These are phyloP conservation scores for Verticillium dahliae DNA, from an alignment of 2,329 filamentous ascomycete species.

Conservation along the genomic window DNA sequence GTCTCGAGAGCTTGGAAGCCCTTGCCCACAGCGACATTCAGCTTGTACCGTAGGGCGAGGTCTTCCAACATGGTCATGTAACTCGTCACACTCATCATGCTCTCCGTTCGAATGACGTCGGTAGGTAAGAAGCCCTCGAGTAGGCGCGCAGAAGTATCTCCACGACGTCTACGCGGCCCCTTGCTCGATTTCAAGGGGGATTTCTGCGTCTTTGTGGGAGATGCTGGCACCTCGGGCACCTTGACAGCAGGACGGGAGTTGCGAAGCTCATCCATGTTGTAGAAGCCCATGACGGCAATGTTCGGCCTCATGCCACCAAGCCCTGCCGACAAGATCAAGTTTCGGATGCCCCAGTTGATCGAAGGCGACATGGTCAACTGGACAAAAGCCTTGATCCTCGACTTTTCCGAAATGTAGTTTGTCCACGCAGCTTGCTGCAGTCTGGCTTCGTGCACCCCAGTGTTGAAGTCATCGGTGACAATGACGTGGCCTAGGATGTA, in stretches of 20 bases:
- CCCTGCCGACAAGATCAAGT: constrained; percentile 74
- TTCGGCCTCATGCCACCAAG: constrained; percentile 86
- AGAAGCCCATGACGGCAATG: constrained; percentile 74
- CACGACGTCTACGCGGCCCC: constrained; percentile 32
- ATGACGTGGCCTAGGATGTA: constrained; percentile 87
- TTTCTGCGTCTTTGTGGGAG: constrained; percentile 21
- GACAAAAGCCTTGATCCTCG: constrained; percentile 82
- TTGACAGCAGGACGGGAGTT: constrained; percentile 49
- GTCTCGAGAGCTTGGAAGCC: constrained; percentile 73
- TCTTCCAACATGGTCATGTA: constrained; percentile 84
- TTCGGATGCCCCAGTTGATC: constrained; percentile 79
- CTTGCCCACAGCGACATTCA: constrained; percentile 80
- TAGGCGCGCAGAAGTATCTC: constrained; percentile 49
- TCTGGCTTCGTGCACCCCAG: constrained; percentile 73
- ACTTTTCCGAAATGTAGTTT: constrained; percentile 75
- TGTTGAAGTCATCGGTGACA: constrained; percentile 74
- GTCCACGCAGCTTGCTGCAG: constrained; percentile 78
- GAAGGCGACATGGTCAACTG: constrained; percentile 79
- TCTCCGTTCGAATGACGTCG: constrained; percentile 61
- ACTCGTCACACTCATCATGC: constrained; percentile 60
- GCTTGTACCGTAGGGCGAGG: constrained; percentile 66
- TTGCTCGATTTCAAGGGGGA: constrained; percentile 7
- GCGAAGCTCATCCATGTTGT: constrained; percentile 72
- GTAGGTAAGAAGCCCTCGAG: constrained; percentile 58
- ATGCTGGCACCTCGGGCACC: constrained; percentile 42